phyloP scores from a whole-genome alignment of 768 basidiomycete species.

The Psilocybe subaeruginosa region DNA sequence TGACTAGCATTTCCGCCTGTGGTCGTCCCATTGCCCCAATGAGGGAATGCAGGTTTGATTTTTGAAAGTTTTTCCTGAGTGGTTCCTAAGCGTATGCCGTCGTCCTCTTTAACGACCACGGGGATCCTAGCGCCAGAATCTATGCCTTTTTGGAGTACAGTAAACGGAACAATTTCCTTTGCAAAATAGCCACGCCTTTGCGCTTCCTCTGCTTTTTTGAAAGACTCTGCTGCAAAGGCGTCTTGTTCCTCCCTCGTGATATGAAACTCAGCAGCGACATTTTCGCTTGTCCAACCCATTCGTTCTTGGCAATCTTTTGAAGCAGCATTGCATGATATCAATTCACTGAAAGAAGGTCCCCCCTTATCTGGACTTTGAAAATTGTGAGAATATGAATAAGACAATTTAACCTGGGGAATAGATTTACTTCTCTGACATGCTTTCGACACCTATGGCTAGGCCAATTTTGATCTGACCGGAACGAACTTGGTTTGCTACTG shows the following conservation, averaged over 20 bases:
- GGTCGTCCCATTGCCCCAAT: conserved; percentile 74
- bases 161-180: conserved; percentile 78
- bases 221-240: conserved; percentile 71
- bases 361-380: conserved; percentile 62
- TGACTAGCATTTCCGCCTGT: conserved; percentile 90
- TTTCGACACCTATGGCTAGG: conserved; percentile 82
- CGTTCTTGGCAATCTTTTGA: conserved; percentile 67
- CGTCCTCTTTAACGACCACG: conserved; percentile 69
- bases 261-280: conserved; percentile 75
- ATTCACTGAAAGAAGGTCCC: conserved; percentile 61
- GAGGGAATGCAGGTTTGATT: conserved; percentile 78
- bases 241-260: conserved; percentile 80
- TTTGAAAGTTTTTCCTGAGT: conserved; percentile 66
- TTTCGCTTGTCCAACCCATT: conserved; percentile 93
- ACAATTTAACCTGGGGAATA: not conserved
- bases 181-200: conserved; percentile 67
- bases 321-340: conserved; percentile 55
- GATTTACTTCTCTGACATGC: conserved; percentile 77
- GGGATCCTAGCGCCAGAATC: conserved; percentile 52
- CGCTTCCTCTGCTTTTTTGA: conserved; percentile 78
- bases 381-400: conserved; percentile 2
- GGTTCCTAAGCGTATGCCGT: conserved; percentile 78
- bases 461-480: conserved; percentile 83
- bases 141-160: conserved; percentile 61
- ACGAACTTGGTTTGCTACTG: conserved; percentile 75